Conservation (phyloP, 2,329 filamentous ascomycete species). For the Aspergillus spinulosporus region DNA sequence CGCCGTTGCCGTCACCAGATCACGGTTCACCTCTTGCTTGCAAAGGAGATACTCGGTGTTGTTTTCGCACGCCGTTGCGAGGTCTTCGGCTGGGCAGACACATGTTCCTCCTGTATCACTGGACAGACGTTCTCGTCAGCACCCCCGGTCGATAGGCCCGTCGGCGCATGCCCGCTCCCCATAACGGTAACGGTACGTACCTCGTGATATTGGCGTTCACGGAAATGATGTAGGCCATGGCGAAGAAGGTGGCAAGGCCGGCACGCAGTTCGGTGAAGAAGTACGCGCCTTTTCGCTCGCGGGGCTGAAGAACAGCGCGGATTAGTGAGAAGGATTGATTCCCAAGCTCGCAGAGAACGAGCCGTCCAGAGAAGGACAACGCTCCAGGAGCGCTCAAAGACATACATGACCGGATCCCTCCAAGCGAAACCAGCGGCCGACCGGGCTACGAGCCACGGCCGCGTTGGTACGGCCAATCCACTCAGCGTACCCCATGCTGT, state of each 20-base stretch:
- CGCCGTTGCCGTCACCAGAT: slow-evolving; percentile 80
- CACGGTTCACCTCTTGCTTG: slow-evolving; percentile 64
- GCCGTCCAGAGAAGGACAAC: not conserved
- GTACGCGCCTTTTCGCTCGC: slow-evolving; percentile 69
- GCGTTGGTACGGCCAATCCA: slow-evolving; percentile 31
- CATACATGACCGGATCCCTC: slow-evolving; percentile 80
- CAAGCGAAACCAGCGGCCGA: slow-evolving; percentile 75
- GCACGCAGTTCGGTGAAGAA: slow-evolving; percentile 85
- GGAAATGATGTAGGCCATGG: slow-evolving; percentile 78
- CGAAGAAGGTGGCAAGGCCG: slow-evolving; percentile 75
- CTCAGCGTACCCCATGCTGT: slow-evolving; percentile 20
- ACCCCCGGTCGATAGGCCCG: not conserved
- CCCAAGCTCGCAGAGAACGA: not conserved
- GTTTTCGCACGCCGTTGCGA: slow-evolving; percentile 49
- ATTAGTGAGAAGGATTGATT: slow-evolving; percentile 7
- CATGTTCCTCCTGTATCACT: slow-evolving; percentile 70
- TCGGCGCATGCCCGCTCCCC: too few species aligned
- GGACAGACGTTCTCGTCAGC: not conserved
- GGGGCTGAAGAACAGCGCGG: slow-evolving; percentile 49
- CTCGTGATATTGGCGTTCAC: slow-evolving; percentile 67
- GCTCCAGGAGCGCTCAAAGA: slow-evolving; percentile 22
- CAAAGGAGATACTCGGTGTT: slow-evolving; percentile 49
- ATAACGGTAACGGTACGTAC: not conserved
- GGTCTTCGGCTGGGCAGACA: slow-evolving; percentile 60
- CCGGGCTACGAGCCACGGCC: slow-evolving; percentile 61